Evolutionary conservation across 2,329 filamentous ascomycete species (phyloP).

Genomic region (Neospermospora avenae): DNA sequence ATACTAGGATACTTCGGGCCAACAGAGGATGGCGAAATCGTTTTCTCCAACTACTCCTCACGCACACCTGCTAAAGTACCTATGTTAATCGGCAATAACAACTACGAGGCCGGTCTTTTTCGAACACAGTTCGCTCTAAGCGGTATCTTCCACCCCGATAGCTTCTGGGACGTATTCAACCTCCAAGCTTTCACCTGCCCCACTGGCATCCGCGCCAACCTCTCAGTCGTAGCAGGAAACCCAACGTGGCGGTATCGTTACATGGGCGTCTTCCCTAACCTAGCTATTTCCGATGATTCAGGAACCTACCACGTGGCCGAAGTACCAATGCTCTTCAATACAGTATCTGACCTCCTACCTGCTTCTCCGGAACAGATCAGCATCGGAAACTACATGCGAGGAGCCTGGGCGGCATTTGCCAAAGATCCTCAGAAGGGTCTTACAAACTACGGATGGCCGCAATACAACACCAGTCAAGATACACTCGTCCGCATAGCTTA

Average conservation of each 20-base stretch:
- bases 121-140: conserved; percentile 24
- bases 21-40: conserved; percentile 29
- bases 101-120: conserved; percentile 37
- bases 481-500: conserved; percentile 32
- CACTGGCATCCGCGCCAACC: conserved; percentile 29
- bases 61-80: conserved; percentile 27
- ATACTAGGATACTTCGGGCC: conserved; percentile 29
- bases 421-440: conserved; percentile 38
- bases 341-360: conserved; percentile 17
- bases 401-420: conserved; percentile 40
- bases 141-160: conserved; percentile 23
- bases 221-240: conserved; percentile 25
- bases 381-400: conserved; percentile 37
- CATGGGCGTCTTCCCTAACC: conserved; percentile 38
- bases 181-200: conserved; percentile 37
- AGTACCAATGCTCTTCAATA: conserved; percentile 36
- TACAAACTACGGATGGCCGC: conserved; percentile 34
- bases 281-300: conserved; percentile 30
- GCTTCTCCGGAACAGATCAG: conserved; percentile 32
- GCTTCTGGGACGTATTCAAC: conserved; percentile 32
- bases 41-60: conserved; percentile 32
- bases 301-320: conserved; percentile 38
- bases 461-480: conserved; percentile 23
- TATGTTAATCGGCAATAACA: conserved; percentile 35
- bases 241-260: conserved; percentile 41